phyloP scores from a whole-genome alignment of 208 protist species.

The Leishmania arabica region DNA sequence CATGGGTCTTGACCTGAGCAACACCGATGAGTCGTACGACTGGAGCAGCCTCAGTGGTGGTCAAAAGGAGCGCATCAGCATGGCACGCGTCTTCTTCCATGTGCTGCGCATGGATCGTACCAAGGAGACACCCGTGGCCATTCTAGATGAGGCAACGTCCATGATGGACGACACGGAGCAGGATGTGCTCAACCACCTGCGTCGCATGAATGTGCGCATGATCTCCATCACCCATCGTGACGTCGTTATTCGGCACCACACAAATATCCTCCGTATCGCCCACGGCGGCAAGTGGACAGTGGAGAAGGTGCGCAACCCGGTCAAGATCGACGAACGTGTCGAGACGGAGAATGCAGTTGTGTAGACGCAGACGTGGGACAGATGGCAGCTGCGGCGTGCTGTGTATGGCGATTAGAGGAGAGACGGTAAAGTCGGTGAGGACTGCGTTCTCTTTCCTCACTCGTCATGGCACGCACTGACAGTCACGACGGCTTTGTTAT shows the following conservation, averaged over 20 bases:
- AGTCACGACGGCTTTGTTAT: neutral
- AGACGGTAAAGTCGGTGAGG: too few relatives aligned
- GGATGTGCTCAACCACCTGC: slow-evolving; percentile 80
- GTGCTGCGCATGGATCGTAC: slow-evolving; percentile 64
- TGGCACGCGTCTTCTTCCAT: slow-evolving; percentile 88
- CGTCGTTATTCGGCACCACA: slow-evolving; percentile 81
- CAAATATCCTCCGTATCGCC: slow-evolving; percentile 57
- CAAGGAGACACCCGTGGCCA: slow-evolving; percentile 56
- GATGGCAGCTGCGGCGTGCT: neutral
- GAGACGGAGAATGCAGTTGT: slow-evolving; percentile 32
- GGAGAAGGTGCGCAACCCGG: slow-evolving; percentile 48
- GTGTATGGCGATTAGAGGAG: neutral
- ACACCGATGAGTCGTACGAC: slow-evolving; percentile 69
- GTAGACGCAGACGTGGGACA: slow-evolving; percentile 2
- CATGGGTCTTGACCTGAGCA: slow-evolving; percentile 52
- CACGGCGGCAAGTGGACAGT: slow-evolving; percentile 53
- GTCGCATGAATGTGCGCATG: slow-evolving; percentile 73
- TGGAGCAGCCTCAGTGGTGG: slow-evolving; percentile 88
- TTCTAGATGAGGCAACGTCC: slow-evolving; percentile 88
- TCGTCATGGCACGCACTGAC: neutral
- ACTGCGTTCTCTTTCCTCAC: neutral
- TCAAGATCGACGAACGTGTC: slow-evolving; percentile 47
- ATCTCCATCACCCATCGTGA: slow-evolving; percentile 87
- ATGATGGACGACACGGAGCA: slow-evolving; percentile 92
- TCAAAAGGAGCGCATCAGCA: slow-evolving; percentile 87